Evolutionary conservation across 352 stramenopile genomes (phyloP).

Genomic region (Phytopythium delawarense): DNA sequence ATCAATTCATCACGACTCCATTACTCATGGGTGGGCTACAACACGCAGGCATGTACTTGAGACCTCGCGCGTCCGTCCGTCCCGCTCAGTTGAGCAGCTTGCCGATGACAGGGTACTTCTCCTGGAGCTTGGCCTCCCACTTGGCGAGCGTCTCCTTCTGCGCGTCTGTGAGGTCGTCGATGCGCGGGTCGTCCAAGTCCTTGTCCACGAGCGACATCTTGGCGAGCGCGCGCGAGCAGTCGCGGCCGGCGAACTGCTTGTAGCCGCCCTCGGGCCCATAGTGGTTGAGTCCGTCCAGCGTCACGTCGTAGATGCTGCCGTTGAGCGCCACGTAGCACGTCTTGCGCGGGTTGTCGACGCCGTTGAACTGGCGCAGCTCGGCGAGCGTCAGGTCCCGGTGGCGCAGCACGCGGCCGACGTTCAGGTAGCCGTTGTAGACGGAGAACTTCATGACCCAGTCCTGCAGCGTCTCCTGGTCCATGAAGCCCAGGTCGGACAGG

Average conservation of each 20-base stretch:
- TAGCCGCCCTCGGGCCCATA: slow-evolving; percentile 92
- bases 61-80: too few relatives aligned
- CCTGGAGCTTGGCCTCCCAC: slow-evolving; percentile 92
- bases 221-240: slow-evolving; percentile 90
- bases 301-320: slow-evolving; percentile 93
- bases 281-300: slow-evolving; percentile 79
- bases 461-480: slow-evolving; percentile 20
- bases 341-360: slow-evolving; percentile 53
- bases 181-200: slow-evolving; percentile 74
- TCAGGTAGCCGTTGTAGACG: slow-evolving; percentile 83
- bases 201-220: slow-evolving; percentile 94
- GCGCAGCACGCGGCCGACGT: slow-evolving; percentile 87
- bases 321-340: slow-evolving; percentile 88
- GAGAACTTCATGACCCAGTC: slow-evolving; percentile 88
- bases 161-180: slow-evolving; percentile 82
- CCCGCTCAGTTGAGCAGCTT: slow-evolving; percentile 15
- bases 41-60: too few relatives aligned
- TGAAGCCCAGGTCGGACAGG: slow-evolving; percentile 34
- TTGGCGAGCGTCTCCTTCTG: slow-evolving; percentile 89
- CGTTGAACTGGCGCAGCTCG: slow-evolving; percentile 72
- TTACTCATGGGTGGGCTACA: not conserved
- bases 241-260: slow-evolving; percentile 90
- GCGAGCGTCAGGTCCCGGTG: slow-evolving; percentile 38
- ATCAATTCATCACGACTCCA: not conserved
- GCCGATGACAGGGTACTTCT: slow-evolving; percentile 91